Evolutionary conservation across 2,329 filamentous ascomycete species (phyloP).

Genomic region (Trichothecium roseum): DNA sequence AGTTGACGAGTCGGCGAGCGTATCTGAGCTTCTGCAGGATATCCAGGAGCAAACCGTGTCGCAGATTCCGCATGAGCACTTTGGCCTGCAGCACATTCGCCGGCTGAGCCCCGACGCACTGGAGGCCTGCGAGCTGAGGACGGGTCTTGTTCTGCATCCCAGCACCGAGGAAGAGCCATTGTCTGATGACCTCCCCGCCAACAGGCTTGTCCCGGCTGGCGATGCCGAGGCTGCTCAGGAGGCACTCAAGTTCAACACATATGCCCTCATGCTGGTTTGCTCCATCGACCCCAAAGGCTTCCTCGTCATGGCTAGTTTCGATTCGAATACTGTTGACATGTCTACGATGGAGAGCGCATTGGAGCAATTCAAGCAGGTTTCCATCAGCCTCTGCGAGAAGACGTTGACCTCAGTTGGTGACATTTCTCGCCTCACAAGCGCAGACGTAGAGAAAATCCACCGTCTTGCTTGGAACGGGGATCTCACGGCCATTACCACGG

Average conservation of each 20-base stretch:
- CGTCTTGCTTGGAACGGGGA: conserved; percentile 11
- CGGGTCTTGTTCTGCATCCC: conserved; percentile 44
- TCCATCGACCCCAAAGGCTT: conserved; percentile 46
- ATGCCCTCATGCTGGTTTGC: conserved; percentile 56
- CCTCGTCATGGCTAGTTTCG: conserved; percentile 52
- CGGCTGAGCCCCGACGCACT: conserved; percentile 42
- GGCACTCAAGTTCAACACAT: conserved; percentile 47
- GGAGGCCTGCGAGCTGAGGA: conserved; percentile 45
- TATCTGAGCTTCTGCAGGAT: conserved; percentile 41
- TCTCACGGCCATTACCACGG: conserved; percentile 8
- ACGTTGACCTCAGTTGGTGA: conserved; percentile 19
- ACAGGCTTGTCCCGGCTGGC: conserved; percentile 42
- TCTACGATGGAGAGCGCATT: conserved; percentile 42
- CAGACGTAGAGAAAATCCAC: conserved; percentile 22
- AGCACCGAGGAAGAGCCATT: conserved; percentile 17
- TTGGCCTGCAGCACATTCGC: conserved; percentile 49
- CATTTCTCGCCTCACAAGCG: conserved; percentile 20
- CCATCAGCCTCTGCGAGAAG: conserved; percentile 34
- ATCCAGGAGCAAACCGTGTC: conserved; percentile 46
- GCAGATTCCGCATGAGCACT: conserved; percentile 55
- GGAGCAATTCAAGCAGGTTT: conserved; percentile 38
- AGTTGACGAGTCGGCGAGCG: conserved; percentile 27
- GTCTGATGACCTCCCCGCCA: conserved; percentile 28
- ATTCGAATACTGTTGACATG: conserved; percentile 45
- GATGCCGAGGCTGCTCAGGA: conserved; percentile 48